phyloP scores from a whole-genome alignment of 2,329 filamentous ascomycete species.

The Phialophora expanda region DNA sequence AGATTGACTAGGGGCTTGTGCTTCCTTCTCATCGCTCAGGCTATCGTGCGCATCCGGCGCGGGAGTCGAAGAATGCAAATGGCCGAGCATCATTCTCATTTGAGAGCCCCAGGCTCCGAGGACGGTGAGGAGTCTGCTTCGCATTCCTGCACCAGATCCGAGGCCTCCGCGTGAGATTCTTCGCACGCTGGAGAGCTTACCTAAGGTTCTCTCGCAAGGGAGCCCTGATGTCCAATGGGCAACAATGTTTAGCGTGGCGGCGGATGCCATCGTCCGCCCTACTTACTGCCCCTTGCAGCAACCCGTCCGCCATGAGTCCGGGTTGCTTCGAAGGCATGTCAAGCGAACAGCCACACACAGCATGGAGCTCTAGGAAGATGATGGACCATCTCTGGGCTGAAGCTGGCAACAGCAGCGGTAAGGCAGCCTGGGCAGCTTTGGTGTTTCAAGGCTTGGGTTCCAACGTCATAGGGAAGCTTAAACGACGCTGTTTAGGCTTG shows the following conservation, averaged over 20 bases:
- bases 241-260: not conserved
- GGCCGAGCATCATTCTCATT: not conserved
- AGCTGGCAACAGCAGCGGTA: not conserved
- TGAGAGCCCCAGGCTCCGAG: not conserved
- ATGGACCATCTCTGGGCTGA: not conserved
- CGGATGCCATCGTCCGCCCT: not conserved
- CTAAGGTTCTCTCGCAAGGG: not conserved
- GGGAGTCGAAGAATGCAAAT: not conserved
- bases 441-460: not conserved
- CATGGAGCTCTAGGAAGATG: not conserved
- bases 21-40: conserved; percentile 8
- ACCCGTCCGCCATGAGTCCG: not conserved
- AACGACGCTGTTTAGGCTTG: not conserved
- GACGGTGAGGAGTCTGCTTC: not conserved
- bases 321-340: not conserved
- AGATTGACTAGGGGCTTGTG: conserved; percentile 3
- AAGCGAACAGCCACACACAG: not conserved
- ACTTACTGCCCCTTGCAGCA: not conserved
- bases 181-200: not conserved
- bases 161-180: not conserved
- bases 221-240: not conserved
- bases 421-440: not conserved
- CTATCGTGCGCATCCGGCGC: not conserved
- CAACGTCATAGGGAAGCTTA: not conserved
- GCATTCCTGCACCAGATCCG: not conserved